phyloP scores from a whole-genome alignment of 352 stramenopile genomes.

The Phytophthora constricta region DNA sequence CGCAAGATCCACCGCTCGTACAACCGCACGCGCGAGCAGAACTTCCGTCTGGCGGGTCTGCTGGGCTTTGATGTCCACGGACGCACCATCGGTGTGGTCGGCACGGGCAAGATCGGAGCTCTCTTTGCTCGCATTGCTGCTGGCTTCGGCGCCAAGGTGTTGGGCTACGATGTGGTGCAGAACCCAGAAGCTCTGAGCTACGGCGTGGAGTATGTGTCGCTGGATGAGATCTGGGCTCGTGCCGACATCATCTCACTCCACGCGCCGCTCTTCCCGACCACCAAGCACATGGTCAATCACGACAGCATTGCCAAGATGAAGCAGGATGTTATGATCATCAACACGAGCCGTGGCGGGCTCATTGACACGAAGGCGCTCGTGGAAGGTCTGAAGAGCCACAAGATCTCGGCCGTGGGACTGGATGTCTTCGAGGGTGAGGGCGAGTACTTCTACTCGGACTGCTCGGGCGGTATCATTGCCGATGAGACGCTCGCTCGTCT shows the following conservation, averaged over 20 bases:
- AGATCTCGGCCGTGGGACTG: conserved; percentile 78
- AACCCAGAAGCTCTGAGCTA: conserved; percentile 51
- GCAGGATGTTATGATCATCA: conserved; percentile 88
- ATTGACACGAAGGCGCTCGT: conserved; percentile 86
- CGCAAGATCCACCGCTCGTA: conserved; percentile 78
- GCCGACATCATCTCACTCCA: conserved; percentile 91
- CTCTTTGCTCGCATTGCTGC: conserved; percentile 55
- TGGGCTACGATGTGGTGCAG: conserved; percentile 72
- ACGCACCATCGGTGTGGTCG: conserved; percentile 75
- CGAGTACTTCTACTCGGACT: conserved; percentile 80
- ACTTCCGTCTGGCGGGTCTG: conserved; percentile 71
- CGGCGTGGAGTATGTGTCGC: conserved; percentile 43
- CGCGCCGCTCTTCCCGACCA: conserved; percentile 80
- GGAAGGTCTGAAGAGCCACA: conserved; percentile 73
- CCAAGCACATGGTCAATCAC: conserved; percentile 85
- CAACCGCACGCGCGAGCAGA: conserved; percentile 76
- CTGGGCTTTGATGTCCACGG: conserved; percentile 70
- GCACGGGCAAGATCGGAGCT: conserved; percentile 51
- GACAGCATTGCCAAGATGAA: conserved; percentile 88
- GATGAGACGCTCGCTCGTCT: conserved; percentile 71
- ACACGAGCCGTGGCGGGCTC: conserved; percentile 86
- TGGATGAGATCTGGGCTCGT: conserved; percentile 62
- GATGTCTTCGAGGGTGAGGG: conserved; percentile 90
- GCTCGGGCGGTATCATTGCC: conserved; percentile 64
- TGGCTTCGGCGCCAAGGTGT: conserved; percentile 48